Base-by-base conservation (phyloP, 1,139 yeast species). In the Yamadazyma dendronema region DNA sequence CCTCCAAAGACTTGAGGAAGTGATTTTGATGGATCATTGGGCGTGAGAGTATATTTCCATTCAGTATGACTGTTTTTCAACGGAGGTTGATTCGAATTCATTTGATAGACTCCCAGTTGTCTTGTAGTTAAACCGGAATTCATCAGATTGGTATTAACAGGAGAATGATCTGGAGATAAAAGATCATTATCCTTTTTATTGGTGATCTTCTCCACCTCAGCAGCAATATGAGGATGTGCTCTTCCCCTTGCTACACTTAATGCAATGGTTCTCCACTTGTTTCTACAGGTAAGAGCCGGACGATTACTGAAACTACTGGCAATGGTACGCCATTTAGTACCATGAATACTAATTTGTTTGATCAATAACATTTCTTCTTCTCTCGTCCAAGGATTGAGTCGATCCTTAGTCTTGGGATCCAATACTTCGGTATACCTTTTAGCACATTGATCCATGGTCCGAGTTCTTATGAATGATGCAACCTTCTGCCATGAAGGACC, bases 361-460 rank as follows among this genome's bases (percentile, higher is more conserved):
- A 88, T 77, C 41, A 90, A 65, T 38, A 65, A 61, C 30, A 84
- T 62, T 56, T 90, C 97, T 54, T 90, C 97, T 11, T 80, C 87
- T 28, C 73, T 54, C 0, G 79, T 68, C 97, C 97, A 90, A 4
- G 85, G 82, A 47, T 87, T 75, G 33, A 88, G 66, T 37, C 97
- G 65, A 49, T 85, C 89, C 41, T 81, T 79, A 4, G 92, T 82
- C 49, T 62, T 74, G 2, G 97, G 97, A 49, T 87, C 95, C 41
- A 90, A 62, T 2, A 89, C 96, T 53, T 90, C 97, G 15, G 84
- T 79, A 57, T 88, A 90, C 48, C 97, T 65, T 54, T 90, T 90
- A 2, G 96, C 88, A 63, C 97, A 90, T 62, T 90, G 97, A 58
- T 89, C 97, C 55, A 89, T 96, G 1, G 96, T 90, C 52, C 97